These are phyloP conservation scores for Wickerhamiella kazuoi DNA, from an alignment of 805 yeast genomes.

Conservation along the genomic window DNA sequence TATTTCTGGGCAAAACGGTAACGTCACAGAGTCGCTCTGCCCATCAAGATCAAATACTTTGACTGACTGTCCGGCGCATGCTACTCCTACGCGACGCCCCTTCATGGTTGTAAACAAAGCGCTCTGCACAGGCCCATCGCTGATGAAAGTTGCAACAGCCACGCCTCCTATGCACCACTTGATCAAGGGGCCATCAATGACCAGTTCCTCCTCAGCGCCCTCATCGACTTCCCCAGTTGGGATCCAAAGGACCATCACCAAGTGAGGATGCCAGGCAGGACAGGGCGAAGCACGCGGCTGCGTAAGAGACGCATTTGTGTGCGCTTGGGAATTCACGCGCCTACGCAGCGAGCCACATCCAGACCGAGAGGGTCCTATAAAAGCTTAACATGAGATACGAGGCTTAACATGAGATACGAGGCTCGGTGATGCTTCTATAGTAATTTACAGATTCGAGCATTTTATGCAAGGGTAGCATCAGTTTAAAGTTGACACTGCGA, in stretches of 20 bases:
- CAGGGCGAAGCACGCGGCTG: too few species aligned
- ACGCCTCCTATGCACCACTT: constrained; percentile 34
- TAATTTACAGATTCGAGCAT: too few species aligned
- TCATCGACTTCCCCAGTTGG: constrained; percentile 3
- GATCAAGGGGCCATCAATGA: constrained; percentile 18
- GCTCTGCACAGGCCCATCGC: constrained; percentile 30
- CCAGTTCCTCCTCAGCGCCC: constrained; percentile 2
- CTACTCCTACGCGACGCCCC: constrained; percentile 28
- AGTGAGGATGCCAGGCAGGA: too few species aligned
- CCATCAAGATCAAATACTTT: constrained; percentile 48
- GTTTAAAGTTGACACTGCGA: neutral
- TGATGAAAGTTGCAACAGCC: constrained; percentile 31
- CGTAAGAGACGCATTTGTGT: too few species aligned
- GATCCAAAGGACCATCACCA: constrained; percentile 2
- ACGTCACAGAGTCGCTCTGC: constrained; percentile 36
- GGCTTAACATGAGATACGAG: too few species aligned
- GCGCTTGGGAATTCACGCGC: too few species aligned
- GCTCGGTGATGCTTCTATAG: too few species aligned
- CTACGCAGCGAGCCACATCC: too few species aligned
- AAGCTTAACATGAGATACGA: too few species aligned
- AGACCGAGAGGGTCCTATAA: too few species aligned
- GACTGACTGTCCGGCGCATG: constrained; percentile 43
- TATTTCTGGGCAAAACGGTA: constrained; percentile 47
- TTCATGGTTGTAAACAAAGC: constrained; percentile 47
- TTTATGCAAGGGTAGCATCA: neutral